Conservation (phyloP, 2,329 filamentous ascomycete species). For the Didymosphaeria variabile region DNA sequence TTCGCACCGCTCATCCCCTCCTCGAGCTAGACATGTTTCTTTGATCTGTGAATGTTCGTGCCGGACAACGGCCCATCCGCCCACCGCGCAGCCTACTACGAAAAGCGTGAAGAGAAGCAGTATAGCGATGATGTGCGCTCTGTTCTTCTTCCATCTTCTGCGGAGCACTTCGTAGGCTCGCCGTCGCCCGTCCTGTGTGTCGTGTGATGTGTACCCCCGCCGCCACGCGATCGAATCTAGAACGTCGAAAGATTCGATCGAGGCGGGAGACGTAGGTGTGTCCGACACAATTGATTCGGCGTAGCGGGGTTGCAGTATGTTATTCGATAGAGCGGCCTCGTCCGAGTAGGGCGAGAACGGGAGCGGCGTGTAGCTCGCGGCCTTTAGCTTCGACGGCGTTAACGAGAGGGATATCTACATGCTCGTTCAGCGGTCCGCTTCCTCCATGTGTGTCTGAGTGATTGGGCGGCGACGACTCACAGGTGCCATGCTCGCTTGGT, state of each 20-base stretch:
- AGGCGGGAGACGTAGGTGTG: conserved; percentile 46
- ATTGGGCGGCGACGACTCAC: conserved; percentile 36
- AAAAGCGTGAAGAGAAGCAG: conserved; percentile 34
- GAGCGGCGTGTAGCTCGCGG: conserved; percentile 32
- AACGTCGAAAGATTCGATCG: conserved; percentile 46
- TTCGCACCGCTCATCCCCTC: conserved; percentile 31
- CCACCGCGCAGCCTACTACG: conserved; percentile 30
- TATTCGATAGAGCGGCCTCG: conserved; percentile 33
- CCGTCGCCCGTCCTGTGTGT: conserved; percentile 9
- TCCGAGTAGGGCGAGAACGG: conserved; percentile 38
- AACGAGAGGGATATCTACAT: conserved; percentile 20
- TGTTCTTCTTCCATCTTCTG: conserved; percentile 32
- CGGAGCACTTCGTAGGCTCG: conserved; percentile 15
- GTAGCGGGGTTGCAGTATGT: conserved; percentile 43
- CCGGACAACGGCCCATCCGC: conserved; percentile 29
- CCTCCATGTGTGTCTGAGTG: conserved; percentile 6
- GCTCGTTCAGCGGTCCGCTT: neutral
- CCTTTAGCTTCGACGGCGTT: conserved; percentile 24
- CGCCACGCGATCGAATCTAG: conserved; percentile 45
- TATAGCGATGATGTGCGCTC: conserved; percentile 26
- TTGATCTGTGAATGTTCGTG: conserved; percentile 25
- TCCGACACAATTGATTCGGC: conserved; percentile 41
- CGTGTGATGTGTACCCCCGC: conserved; percentile 33
- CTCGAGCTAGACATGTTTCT: conserved; percentile 23
- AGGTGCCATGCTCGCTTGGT: conserved; percentile 31